phyloP scores from a whole-genome alignment of 352 stramenopile species.

The Pythium phragmitis region DNA sequence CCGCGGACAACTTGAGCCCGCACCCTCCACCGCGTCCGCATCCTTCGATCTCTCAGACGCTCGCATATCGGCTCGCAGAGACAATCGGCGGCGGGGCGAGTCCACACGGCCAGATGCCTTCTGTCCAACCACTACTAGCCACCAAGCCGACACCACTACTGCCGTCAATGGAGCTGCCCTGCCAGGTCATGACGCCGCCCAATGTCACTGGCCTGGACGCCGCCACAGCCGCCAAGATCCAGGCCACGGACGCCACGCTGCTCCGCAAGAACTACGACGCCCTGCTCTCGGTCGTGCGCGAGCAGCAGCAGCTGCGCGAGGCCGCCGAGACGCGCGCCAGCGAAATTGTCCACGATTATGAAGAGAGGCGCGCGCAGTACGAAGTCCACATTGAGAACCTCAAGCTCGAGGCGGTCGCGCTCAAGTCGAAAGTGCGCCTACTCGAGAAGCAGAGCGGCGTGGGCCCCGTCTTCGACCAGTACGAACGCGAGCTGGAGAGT shows the following conservation, averaged over 20 bases:
- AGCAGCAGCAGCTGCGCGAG: conserved; percentile 67
- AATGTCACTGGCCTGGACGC: conserved; percentile 59
- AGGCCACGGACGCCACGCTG: conserved; percentile 57
- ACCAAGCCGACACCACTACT: conserved; percentile 3
- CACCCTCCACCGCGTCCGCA: conserved; percentile 12
- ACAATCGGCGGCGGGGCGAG: not conserved
- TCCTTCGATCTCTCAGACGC: not conserved
- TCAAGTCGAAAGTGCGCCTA: conserved; percentile 66
- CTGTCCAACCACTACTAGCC: not conserved
- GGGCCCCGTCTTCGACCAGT: conserved; percentile 66
- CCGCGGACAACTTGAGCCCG: conserved; percentile 4
- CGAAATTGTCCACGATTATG: conserved; percentile 48
- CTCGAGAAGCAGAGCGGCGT: conserved; percentile 52
- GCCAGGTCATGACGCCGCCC: conserved; percentile 34
- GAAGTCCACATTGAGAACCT: conserved; percentile 79
- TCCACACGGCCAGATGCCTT: not conserved
- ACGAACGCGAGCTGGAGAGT: conserved; percentile 58
- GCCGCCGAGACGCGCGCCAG: conserved; percentile 39
- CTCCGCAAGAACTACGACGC: conserved; percentile 80
- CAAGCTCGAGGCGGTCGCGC: conserved; percentile 57
- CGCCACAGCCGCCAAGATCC: conserved; percentile 45
- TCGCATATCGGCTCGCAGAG: conserved; percentile 4
- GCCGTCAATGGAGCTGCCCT: conserved; percentile 28
- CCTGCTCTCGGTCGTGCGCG: conserved; percentile 68
- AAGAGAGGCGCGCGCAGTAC: conserved; percentile 52